Evolutionary conservation across 1,284 basidiomycete species (phyloP), one percentile per base, ranked within the genome.

Genomic region (Microbotryomycetes sp.): DNA sequence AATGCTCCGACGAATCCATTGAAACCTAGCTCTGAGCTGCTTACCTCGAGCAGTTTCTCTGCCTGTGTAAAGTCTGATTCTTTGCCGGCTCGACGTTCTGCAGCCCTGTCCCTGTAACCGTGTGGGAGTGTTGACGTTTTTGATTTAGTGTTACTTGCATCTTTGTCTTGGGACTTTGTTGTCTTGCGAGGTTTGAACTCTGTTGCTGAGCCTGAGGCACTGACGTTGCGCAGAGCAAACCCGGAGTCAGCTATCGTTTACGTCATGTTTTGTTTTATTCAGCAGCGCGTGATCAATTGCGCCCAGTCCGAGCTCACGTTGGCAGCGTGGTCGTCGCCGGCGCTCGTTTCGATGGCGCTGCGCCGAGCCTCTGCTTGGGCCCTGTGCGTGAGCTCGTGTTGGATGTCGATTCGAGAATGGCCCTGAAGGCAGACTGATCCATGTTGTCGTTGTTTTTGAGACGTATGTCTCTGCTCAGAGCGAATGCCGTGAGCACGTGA

Each of bases 31-130:
- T n/a, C 36, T 42, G 12, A 19, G 36, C 19, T 19, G 36, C 56
- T 46, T n/a, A 65, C 66, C 51, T 68, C 55, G 23, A 68, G 58
- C 46, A 68, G 49, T 45, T 64, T 68, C 31, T 68, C 67, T 1
- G 64, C 67, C 14, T 54, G 47, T 3, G 64, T 54, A 45, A 68
- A 68, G 31, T 68, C 67, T 3, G 52, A 30, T 2, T 60, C 62
- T 46, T 60, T 62, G 45, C 67, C 67, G 14, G 26, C 14, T 30
- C 67, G 52, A 1, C 67, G 45, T 31, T 68, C 67, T 1, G 58
- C 60, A 0, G 67, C 67, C 3, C 67, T 49, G 30, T 68, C 64
- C 12, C 67, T 47, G 53, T 66, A 68, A n/a, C 26, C 54, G 23
- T 19, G 7, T 16, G 28, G 28, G 9, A 19, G 36, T 19, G 19